Conservation (phyloP, 2,329 filamentous ascomycete species). For the Ascochyta koolunga region DNA sequence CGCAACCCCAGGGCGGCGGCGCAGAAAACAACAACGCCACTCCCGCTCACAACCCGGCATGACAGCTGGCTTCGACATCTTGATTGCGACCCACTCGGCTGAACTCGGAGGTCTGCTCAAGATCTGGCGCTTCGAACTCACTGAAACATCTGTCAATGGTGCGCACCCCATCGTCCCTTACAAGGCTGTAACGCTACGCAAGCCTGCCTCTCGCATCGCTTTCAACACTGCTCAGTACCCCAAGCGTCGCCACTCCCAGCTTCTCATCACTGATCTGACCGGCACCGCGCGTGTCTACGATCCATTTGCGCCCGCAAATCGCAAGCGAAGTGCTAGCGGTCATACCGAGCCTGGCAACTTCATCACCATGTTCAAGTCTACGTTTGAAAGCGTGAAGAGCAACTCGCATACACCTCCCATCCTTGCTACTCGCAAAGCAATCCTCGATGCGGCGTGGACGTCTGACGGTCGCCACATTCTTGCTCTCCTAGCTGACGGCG, state of each 20-base stretch:
- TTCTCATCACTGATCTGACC: slow-evolving; percentile 61
- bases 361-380: slow-evolving; percentile 41
- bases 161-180: slow-evolving; percentile 51
- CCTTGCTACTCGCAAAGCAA: slow-evolving; percentile 52
- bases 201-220: slow-evolving; percentile 57
- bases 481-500: slow-evolving; percentile 56
- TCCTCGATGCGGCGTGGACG: slow-evolving; percentile 58
- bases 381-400: slow-evolving; percentile 40
- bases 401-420: slow-evolving; percentile 30
- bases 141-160: slow-evolving; percentile 44
- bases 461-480: slow-evolving; percentile 54
- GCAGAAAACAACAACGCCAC: slow-evolving; percentile 29
- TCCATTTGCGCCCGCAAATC: slow-evolving; percentile 50
- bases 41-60: slow-evolving; percentile 26
- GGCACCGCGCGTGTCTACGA: slow-evolving; percentile 65
- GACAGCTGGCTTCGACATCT: slow-evolving; percentile 46
- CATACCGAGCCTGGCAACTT: slow-evolving; percentile 35
- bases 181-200: slow-evolving; percentile 55
- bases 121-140: slow-evolving; percentile 50
- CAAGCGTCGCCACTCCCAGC: slow-evolving; percentile 58
- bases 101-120: slow-evolving; percentile 49
- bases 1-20: slow-evolving; percentile 23
- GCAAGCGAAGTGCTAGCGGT: slow-evolving; percentile 28
- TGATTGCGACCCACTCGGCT: slow-evolving; percentile 50
- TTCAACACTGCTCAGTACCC: slow-evolving; percentile 63